Percentiles rank a stretch among this genome's conserved stretches.
Evolutionary conservation across 164 flowering plant species (phyloP).

Genomic region (Hamamelis virginiana): DNA sequence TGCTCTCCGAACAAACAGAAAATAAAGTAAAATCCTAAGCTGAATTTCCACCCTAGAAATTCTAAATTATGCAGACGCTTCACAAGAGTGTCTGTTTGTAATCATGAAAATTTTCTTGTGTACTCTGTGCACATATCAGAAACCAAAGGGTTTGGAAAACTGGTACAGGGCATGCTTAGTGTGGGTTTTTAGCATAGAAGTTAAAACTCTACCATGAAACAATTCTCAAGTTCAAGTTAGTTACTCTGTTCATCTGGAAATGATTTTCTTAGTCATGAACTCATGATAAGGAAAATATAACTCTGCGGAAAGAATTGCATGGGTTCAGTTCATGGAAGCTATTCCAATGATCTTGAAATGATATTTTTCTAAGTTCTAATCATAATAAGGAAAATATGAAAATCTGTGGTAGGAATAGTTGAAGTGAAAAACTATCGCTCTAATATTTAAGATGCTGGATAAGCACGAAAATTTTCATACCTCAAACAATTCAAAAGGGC

Average conservation of each 20-base stretch:
- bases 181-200: not conserved
- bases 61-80: too few species aligned
- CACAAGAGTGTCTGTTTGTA: too few species aligned
- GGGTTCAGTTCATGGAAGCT: not conserved
- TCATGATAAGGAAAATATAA: too few species aligned
- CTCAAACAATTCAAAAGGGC: constrained; percentile 94
- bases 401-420: not conserved
- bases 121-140: too few species aligned
- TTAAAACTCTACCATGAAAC: not conserved
- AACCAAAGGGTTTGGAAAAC: not conserved
- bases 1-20: too few species aligned
- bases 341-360: not conserved
- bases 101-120: too few species aligned
- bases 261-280: not conserved
- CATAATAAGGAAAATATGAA: not conserved
- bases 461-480: constrained; percentile 31
- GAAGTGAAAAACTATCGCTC: not conserved
- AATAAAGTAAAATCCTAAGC: too few species aligned
- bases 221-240: not conserved
- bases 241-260: not conserved
- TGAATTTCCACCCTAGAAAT: too few species aligned
- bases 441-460: not conserved
- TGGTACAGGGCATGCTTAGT: not conserved
- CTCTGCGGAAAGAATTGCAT: too few species aligned
- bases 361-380: not conserved